These are phyloP conservation scores for Hypoxylon sp. DNA, from an alignment of 2,329 filamentous ascomycete genomes.

Conservation along the genomic window DNA sequence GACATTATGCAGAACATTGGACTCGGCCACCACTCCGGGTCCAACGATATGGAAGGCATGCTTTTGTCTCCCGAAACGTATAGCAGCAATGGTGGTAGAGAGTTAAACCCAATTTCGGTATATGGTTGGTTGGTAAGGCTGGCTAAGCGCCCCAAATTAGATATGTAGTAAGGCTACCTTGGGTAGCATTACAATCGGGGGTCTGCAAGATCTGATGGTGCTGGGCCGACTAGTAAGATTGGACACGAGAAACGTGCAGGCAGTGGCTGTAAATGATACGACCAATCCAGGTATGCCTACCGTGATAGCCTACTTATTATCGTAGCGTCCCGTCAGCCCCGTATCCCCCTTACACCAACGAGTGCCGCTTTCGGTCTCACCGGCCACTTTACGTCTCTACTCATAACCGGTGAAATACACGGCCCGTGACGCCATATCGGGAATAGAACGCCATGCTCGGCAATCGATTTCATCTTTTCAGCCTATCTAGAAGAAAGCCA, in stretches of 20 bases:
- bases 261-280: constrained; percentile 23
- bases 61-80: constrained; percentile 14
- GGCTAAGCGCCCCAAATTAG: constrained; percentile 23
- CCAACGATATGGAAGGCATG: constrained; percentile 19
- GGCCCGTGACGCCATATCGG: constrained; percentile 43
- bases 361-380: constrained; percentile 26
- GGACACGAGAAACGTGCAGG: constrained; percentile 16
- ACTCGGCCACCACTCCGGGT: constrained; percentile 10
- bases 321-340: constrained; percentile 41
- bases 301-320: constrained; percentile 35
- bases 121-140: constrained; percentile 30
- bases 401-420: constrained; percentile 22
- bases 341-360: constrained; percentile 33
- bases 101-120: constrained; percentile 17
- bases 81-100: constrained; percentile 5
- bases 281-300: constrained; percentile 28
- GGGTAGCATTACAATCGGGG: constrained; percentile 35
- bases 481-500: constrained; percentile 32
- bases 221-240: constrained; percentile 31
- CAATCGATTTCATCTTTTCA: constrained; percentile 35
- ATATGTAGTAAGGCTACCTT: constrained; percentile 33
- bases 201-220: constrained; percentile 35
- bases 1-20: constrained; percentile 8
- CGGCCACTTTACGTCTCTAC: constrained; percentile 14
- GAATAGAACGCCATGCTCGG: constrained; percentile 28